These are phyloP conservation scores for Yarrowia osloensis DNA, from an alignment of 805 yeast species.

Conservation along the genomic window DNA sequence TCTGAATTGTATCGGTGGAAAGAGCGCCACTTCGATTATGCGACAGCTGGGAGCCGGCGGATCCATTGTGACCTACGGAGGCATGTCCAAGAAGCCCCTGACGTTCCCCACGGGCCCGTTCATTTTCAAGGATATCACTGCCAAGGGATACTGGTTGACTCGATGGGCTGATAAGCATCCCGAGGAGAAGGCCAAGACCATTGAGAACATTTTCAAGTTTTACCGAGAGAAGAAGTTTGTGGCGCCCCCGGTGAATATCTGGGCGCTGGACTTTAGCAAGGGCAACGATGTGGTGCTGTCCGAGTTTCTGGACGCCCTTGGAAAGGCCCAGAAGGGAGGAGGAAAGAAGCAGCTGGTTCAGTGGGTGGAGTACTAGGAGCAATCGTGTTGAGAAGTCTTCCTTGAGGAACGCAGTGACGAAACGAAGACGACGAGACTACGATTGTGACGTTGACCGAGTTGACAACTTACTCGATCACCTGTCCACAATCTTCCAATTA, in stretches of 20 bases:
- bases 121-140: slow-evolving; percentile 83
- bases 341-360: slow-evolving; percentile 48
- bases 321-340: slow-evolving; percentile 45
- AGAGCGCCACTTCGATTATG: slow-evolving; percentile 76
- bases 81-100: slow-evolving; percentile 96
- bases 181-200: slow-evolving; percentile 56
- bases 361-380: slow-evolving; percentile 1
- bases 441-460: no score
- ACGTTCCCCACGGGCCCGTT: slow-evolving; percentile 84
- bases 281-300: slow-evolving; percentile 49
- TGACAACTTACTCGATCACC: no score
- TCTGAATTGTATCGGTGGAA: slow-evolving; percentile 92
- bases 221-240: slow-evolving; percentile 59
- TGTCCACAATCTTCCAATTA: no score
- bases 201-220: slow-evolving; percentile 56
- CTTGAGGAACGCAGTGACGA: no score
- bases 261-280: slow-evolving; percentile 44
- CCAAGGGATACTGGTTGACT: slow-evolving; percentile 93
- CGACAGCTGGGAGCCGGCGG: slow-evolving; percentile 77
- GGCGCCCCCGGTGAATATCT: slow-evolving; percentile 51
- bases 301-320: slow-evolving; percentile 50
- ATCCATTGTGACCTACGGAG: slow-evolving; percentile 88
- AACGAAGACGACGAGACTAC: no score
- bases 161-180: slow-evolving; percentile 63
- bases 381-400: no score